Evolutionary conservation across 306 rosid species (phyloP), one percentile per base, ranked within the genome.

Genomic region (Trifolium dubium): DNA sequence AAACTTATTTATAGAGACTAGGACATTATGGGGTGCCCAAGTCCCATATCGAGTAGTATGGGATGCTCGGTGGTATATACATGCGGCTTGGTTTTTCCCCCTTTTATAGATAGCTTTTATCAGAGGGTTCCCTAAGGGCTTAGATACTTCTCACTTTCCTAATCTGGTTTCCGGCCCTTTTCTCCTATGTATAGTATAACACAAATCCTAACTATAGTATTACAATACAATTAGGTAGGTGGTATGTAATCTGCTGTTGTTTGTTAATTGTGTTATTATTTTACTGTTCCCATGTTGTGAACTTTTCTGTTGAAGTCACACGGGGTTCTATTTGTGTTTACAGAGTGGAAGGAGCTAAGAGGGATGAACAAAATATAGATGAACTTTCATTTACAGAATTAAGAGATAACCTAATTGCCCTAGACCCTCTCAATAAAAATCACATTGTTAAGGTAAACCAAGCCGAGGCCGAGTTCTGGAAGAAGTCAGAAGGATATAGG

Each of bases 391-490:
- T 92, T 83, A 88, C 99, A 9, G 99, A 94, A 81, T 83, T 94
- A 80, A 86, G 98, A 69, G 98, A 94, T 78, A 89, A 90, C 80
- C 80, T 94, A 30, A 86, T 94, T 59, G 90, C 93, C 67, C 76
- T 94, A 44, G 96, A 94, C 82, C 96, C 97, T 76, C 99, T 94
- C 6, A 78, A 88, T 78, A 92, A 86, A 80, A 86, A 86, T 58
- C 92, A 88, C 79, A 85, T 94, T n/a, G 17, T 82, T 69, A 89
- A 88, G 78, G 82, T 94, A 53, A 94, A 94, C 69, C 86, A 86
- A 85, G 98, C 96, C n/a, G 99, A 94, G 92, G 96, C 98, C 28
- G 93, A 92, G 66, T 94, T 87, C 86, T 94, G 99, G 99, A 80
- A 64, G 77, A 94, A 92, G 82, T 92, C 96, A 2, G 98, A 94